Conservation (phyloP, 371 early-diverging fungal genomes). For the Mortierella sp. region DNA sequence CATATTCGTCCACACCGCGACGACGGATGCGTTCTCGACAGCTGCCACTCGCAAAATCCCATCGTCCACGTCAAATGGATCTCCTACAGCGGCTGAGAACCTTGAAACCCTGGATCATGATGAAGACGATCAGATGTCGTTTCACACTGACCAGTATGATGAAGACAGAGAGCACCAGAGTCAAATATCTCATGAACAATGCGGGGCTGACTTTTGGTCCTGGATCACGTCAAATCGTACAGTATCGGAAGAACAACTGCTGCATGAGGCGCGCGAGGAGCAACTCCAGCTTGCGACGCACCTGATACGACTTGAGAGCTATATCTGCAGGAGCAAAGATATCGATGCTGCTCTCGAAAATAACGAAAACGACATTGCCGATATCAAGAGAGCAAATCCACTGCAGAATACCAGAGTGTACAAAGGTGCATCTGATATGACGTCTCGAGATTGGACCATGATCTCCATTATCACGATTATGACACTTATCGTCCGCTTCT, state of each 20-base stretch:
- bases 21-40: too few relatives aligned
- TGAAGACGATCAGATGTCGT: too few relatives aligned
- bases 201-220: conserved; percentile 8
- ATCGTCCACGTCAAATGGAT: too few relatives aligned
- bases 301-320: background rate
- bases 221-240: conserved; percentile 26
- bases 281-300: background rate
- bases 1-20: too few relatives aligned
- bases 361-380: background rate
- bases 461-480: conserved; percentile 7
- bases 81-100: too few relatives aligned
- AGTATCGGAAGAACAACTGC: background rate
- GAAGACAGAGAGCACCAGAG: background rate
- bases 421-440: conserved; percentile 2
- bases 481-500: conserved; percentile 15
- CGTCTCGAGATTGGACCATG: conserved; percentile 8
- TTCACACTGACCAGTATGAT: background rate
- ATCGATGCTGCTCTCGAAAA: too few relatives aligned
- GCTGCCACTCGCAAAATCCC: too few relatives aligned
- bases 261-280: conserved; percentile 4
- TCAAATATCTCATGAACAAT: background rate
- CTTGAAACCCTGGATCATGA: too few relatives aligned
- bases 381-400: background rate
- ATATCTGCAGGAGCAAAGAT: background rate
- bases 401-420: background rate